Percentiles rank a stretch among this genome's conserved stretches.
These are phyloP conservation scores for Candida golubevii DNA, from an alignment of 805 yeast species.

Conservation along the genomic window DNA sequence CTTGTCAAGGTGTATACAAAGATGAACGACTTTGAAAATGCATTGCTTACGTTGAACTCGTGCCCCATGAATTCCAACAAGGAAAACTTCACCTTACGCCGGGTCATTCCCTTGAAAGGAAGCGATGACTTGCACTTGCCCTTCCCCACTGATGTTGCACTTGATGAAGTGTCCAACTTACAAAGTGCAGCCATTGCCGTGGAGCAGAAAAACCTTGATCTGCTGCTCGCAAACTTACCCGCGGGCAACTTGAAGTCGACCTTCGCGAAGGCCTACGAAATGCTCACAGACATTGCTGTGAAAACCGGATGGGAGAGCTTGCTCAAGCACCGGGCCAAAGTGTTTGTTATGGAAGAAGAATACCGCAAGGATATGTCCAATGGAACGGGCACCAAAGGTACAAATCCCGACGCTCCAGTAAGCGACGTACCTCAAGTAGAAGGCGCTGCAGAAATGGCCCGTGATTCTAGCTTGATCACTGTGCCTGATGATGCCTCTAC, in stretches of 20 bases:
- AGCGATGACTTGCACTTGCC: conserved; percentile 66
- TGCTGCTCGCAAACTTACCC: conserved; percentile 56
- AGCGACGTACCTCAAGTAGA: background rate
- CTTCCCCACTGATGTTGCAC: conserved; percentile 66
- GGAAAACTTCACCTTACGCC: conserved; percentile 58
- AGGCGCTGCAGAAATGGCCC: background rate
- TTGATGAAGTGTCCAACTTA: conserved; percentile 63
- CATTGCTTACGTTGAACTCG: conserved; percentile 67
- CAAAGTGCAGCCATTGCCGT: conserved; percentile 60
- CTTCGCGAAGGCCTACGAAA: conserved; percentile 42
- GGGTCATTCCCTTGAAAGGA: conserved; percentile 51
- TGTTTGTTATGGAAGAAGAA: conserved; percentile 47
- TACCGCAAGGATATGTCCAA: conserved; percentile 36
- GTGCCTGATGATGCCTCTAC: conserved; percentile 33
- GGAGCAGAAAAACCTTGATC: conserved; percentile 66
- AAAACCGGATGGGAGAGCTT: conserved; percentile 45
- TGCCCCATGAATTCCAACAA: conserved; percentile 78
- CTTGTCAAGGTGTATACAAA: conserved; percentile 61
- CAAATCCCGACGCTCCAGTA: conserved; percentile 6
- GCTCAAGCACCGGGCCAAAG: conserved; percentile 43
- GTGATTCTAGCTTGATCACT: background rate
- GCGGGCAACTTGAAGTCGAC: conserved; percentile 60
- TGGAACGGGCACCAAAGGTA: conserved; percentile 8
- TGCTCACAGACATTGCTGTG: conserved; percentile 41
- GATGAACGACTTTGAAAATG: conserved; percentile 63